phyloP scores from a whole-genome alignment of 2,329 filamentous ascomycete genomes.

The Pyrenophora tritici-repentis region DNA sequence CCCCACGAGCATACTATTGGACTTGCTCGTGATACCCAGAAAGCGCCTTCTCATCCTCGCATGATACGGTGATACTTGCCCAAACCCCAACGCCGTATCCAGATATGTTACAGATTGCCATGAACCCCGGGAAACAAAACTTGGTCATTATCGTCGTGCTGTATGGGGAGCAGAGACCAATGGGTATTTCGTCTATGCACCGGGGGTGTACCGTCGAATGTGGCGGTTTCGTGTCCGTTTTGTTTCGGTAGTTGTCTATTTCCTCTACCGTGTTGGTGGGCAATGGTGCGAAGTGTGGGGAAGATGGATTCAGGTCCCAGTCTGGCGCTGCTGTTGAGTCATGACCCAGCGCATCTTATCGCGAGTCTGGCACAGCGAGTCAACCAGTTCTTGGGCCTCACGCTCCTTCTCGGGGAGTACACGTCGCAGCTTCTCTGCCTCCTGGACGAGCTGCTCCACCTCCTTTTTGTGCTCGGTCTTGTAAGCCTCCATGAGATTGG shows the following conservation, averaged over 20 bases:
- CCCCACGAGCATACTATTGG: neutral
- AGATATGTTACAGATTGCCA: slow-evolving; percentile 31
- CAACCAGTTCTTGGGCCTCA: slow-evolving; percentile 64
- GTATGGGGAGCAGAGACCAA: neutral
- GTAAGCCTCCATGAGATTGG: slow-evolving; percentile 65
- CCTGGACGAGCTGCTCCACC: slow-evolving; percentile 63
- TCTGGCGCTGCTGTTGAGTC: slow-evolving; percentile 36
- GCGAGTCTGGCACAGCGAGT: slow-evolving; percentile 64
- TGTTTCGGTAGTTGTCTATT: neutral
- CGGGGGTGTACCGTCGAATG: too few relatives aligned
- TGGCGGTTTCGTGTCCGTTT: neutral
- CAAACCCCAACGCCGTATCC: slow-evolving; percentile 19
- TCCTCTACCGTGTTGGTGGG: slow-evolving; percentile 1
- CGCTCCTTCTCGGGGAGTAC: slow-evolving; percentile 61
- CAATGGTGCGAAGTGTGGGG: neutral
- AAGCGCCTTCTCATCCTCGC: slow-evolving; percentile 3
- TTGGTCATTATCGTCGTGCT: slow-evolving; percentile 28
- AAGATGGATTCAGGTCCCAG: slow-evolving; percentile 3
- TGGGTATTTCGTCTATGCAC: neutral
- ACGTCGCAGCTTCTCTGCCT: slow-evolving; percentile 61
- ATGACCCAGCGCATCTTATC: slow-evolving; percentile 75
- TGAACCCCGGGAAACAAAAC: slow-evolving; percentile 19
- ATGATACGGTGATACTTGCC: slow-evolving; percentile 5
- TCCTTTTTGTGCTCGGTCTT: slow-evolving; percentile 67
- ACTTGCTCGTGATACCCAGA: slow-evolving; percentile 1